phyloP scores from a whole-genome alignment of 345 rosid genomes.

The Hibiscus trionum region DNA sequence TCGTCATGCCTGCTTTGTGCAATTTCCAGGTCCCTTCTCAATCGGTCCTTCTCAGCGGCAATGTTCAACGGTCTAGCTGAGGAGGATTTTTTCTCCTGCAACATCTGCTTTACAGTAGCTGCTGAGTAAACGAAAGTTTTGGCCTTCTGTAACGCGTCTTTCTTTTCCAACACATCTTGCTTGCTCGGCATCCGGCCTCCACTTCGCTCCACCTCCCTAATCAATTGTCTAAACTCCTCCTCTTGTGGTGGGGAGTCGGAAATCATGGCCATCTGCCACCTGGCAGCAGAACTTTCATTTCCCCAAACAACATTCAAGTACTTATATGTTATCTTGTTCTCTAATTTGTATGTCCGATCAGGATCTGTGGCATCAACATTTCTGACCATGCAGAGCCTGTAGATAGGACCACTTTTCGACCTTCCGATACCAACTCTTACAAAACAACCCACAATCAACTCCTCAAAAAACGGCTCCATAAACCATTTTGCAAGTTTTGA shows the following conservation, averaged over 20 bases:
- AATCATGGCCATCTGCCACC: slow-evolving; percentile 99
- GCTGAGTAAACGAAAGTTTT: slow-evolving; percentile 84
- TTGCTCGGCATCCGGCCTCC: slow-evolving; percentile 81
- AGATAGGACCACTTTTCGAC: slow-evolving; percentile 68
- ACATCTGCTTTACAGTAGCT: slow-evolving; percentile 90
- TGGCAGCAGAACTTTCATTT: slow-evolving; percentile 81
- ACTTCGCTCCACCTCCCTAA: slow-evolving; percentile 77
- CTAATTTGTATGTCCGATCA: slow-evolving; percentile 68
- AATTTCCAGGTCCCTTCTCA: slow-evolving; percentile 75
- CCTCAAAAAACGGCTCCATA: slow-evolving; percentile 99
- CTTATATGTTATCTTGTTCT: slow-evolving; percentile 73
- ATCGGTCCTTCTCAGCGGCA: slow-evolving; percentile 95
- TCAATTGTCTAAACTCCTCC: slow-evolving; percentile 85
- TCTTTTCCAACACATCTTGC: slow-evolving; percentile 79
- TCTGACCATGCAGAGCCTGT: slow-evolving; percentile 79
- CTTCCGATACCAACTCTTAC: slow-evolving; percentile 92
- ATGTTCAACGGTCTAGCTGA: slow-evolving; percentile 77
- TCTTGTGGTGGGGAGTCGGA: slow-evolving; percentile 84
- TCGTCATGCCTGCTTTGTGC: slow-evolving; percentile 69
- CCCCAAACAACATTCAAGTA: slow-evolving; percentile 91
- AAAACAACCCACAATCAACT: slow-evolving; percentile 88
- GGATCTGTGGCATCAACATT: slow-evolving; percentile 93
- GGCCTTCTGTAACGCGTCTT: slow-evolving; percentile 61
- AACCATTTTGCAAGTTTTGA: slow-evolving; percentile 94
- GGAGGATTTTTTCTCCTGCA: slow-evolving; percentile 92